These are phyloP conservation scores for Yarrowia osloensis DNA, from an alignment of 805 yeast genomes.

Conservation along the genomic window DNA sequence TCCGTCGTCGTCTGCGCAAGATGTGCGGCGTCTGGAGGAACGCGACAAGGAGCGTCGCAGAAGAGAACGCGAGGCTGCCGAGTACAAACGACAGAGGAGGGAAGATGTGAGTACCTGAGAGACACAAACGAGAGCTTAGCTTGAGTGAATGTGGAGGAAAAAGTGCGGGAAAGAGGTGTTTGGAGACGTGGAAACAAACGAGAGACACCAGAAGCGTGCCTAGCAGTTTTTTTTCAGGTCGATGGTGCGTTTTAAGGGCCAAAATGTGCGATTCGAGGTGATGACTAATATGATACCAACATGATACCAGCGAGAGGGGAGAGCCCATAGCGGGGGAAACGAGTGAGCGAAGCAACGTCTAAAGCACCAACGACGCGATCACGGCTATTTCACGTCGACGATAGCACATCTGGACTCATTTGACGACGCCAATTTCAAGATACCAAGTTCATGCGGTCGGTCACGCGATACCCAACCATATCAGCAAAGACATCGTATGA, in stretches of 20 bases:
- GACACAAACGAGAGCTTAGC: not conserved
- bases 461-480: not conserved
- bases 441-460: not conserved
- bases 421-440: not conserved
- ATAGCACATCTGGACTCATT: no score
- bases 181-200: not conserved
- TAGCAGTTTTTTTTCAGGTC: not conserved
- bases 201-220: not conserved
- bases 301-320: not conserved
- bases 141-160: not conserved
- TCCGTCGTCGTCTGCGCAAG: constrained; percentile 29
- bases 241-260: not conserved
- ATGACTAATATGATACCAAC: constrained; percentile 3
- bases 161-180: not conserved
- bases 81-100: constrained; percentile 35
- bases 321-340: not conserved
- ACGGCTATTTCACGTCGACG: not conserved
- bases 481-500: no score
- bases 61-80: constrained; percentile 38
- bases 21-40: constrained; percentile 35
- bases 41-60: constrained; percentile 38
- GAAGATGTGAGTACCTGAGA: constrained; percentile 31
- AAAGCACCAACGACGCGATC: not conserved
- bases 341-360: not conserved
- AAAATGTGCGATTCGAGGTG: not conserved